Conservation (phyloP, 495 filamentous ascomycete genomes). For the Echria macrotheca region DNA sequence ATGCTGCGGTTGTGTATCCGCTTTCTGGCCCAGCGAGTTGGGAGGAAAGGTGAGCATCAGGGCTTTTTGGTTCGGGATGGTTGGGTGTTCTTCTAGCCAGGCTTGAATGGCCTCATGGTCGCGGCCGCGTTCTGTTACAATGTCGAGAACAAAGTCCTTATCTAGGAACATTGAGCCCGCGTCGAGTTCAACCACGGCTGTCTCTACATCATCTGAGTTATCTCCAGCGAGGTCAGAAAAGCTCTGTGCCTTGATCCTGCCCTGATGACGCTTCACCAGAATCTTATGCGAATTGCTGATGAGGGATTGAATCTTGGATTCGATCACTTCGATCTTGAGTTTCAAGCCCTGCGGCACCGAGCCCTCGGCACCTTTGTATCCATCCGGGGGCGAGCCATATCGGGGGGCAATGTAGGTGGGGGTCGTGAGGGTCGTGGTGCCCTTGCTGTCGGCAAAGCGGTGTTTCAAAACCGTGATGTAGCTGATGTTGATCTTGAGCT, state of each 20-base stretch:
- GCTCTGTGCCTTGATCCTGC: neutral
- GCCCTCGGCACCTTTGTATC: constrained; percentile 8
- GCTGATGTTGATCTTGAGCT: constrained; percentile 10
- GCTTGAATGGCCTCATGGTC: constrained; percentile 9
- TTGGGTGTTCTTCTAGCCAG: constrained; percentile 14
- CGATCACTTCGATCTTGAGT: constrained; percentile 1
- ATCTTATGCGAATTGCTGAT: constrained; percentile 6
- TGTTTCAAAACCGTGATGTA: constrained; percentile 16
- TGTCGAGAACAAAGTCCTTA: constrained; percentile 18
- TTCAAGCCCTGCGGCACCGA: constrained; percentile 5
- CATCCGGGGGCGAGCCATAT: constrained; percentile 11
- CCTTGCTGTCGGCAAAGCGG: constrained; percentile 6
- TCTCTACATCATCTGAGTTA: neutral
- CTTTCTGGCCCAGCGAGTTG: neutral
- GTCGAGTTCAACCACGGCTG: constrained; percentile 1
- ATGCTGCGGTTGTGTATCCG: neutral
- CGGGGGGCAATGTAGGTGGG: constrained; percentile 16
- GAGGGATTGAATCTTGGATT: constrained; percentile 4
- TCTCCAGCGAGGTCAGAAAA: constrained; percentile 16
- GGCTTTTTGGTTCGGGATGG: constrained; percentile 5
- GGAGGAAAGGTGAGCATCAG: constrained; percentile 15
- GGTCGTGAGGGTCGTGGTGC: constrained; percentile 9
- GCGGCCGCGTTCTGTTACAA: neutral
- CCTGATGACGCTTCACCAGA: constrained; percentile 1
- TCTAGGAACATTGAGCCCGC: constrained; percentile 6